Base-by-base conservation (phyloP, 495 filamentous ascomycete species). In the Penicillium simplicissimum region DNA sequence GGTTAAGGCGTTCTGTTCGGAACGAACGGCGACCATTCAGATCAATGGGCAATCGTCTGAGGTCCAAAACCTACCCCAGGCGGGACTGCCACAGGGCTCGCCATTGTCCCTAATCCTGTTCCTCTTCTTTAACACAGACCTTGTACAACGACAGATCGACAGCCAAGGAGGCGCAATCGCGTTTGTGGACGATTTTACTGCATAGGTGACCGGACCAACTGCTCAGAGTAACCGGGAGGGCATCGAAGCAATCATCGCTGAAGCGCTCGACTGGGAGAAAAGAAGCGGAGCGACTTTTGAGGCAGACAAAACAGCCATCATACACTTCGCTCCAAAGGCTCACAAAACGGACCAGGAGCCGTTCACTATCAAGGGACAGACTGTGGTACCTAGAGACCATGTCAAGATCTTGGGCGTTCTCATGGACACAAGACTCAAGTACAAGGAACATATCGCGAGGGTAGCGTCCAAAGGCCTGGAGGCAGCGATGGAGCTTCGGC, bases 41-140 rank as follows among this genome's bases (percentile, higher is more conserved):
- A n/a, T n/a, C n/a, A 28, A 62, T 51, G 54, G 53, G 49, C 57
- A 64, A 42, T 3, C 35, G 6, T 65, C 66, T 14, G 59, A 68
- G 52, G 51, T 43, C 17, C 37, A 63, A 33, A 35, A n/a, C 38
- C 43, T 65, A 5, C 60, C 53, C 58, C 49, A 65, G 55, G 56
- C 48, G 3, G 48, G 48, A 31, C 48, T 52, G 28, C 48, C 28
- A 25, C 28, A 52, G 48, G 48, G 48, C 21, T 52, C 48, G 28
- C 48, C 28, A 23, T 19, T 52, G 48, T 52, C 48, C 48, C 48
- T 19, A 2, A 52, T 52, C 48, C 28, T 59, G 31, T 71, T 61
- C 62, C 63, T 71, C 34, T 69, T 76, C 65, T 75, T 73, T 52
- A 71, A 72, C 34, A 62, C 61, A 55, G 63, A 70, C 17, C 69